Base-by-base conservation (phyloP, 1,284 basidiomycete species). In the Mycena sp. region DNA sequence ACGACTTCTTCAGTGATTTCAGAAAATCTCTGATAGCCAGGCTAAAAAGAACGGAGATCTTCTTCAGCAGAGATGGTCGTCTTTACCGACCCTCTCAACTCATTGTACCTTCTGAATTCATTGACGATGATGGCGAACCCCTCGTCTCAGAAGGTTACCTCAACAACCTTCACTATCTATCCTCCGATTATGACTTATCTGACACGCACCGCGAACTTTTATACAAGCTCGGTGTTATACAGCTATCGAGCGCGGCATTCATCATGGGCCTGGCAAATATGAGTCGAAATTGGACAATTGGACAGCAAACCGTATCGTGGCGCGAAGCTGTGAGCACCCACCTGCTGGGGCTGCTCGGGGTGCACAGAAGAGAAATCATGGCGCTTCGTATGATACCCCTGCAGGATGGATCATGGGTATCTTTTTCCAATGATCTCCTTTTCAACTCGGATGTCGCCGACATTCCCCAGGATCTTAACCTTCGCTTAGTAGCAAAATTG, bases 401-500 rank as follows among this genome's bases (percentile, higher is more conserved):
- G 21, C 52, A 54, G 16, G 41, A 54, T 29, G 52, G 52, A 32
- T 35, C 40, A 17, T 54, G 52, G 52, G 30, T 35, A 11, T 32
- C 52, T 21, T 40, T 35, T n/a, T 44, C 41, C 12, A 21, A 29
- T 10, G 21, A 44, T 43, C 52, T 54, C 43, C 35, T 54, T 28
- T 54, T 54, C 52, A 54, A 29, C 23, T 54, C 52, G 28, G 52
- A 44, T 7, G 21, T 32, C 12, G 29, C 43, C 29, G 40, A 54
- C 30, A 44, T 54, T 29, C 52, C 52, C 2, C 11, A 12, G 14
- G 52, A 54, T 45, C 52, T 54, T n/a, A 41, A 29, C 21, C 19
- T 54, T 3, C 41, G 52, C 40, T 45, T 45, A 35, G 11, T 54
- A 4, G 30, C 11, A 28, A 44, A 9, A 21, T 17, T 54, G 52